Evolutionary conservation across 495 filamentous ascomycete genomes (phyloP).

Genomic region (Corynascus novoguineensis): DNA sequence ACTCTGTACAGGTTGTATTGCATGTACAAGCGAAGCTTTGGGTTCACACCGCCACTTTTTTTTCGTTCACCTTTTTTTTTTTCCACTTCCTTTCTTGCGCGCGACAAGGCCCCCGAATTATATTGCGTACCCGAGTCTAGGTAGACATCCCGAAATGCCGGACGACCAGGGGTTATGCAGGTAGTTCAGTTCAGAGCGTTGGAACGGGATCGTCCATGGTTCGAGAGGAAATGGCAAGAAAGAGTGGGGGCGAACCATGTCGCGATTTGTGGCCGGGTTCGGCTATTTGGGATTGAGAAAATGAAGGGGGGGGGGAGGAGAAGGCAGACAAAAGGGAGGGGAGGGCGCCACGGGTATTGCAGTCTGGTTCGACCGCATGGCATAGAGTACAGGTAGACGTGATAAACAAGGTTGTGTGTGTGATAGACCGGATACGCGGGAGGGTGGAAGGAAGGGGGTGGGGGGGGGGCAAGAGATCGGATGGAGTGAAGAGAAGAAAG

Average conservation of each 20-base stretch:
- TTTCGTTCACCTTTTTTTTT: not conserved
- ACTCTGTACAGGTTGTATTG: too few relatives aligned
- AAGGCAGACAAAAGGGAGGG: too few relatives aligned
- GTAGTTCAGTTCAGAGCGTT: not conserved
- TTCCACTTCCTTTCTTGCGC: not conserved
- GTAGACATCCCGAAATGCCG: not conserved
- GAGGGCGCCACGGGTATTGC: not conserved
- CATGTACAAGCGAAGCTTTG: too few relatives aligned
- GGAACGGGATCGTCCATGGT: not conserved
- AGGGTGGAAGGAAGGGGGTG: not conserved
- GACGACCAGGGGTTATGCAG: not conserved
- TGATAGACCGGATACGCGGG: constrained; percentile 4
- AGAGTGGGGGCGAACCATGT: not conserved
- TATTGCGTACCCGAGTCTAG: constrained; percentile 7
- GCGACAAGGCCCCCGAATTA: not conserved
- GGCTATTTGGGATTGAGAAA: not conserved
- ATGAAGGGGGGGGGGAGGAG: not conserved
- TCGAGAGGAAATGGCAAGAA: constrained; percentile 6
- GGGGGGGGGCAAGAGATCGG: too few relatives aligned
- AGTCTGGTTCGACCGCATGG: constrained; percentile 2
- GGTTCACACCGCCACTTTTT: not conserved
- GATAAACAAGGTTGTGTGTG: constrained; percentile 7
- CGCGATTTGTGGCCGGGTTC: not conserved
- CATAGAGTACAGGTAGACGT: constrained; percentile 6
- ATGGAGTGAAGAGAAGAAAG: not conserved